A percentile compares a stretch with the other conserved stretches of the same genome.
phyloP scores from a whole-genome alignment of 2,329 filamentous ascomycete species.

The Ceratocystis smalleyi region DNA sequence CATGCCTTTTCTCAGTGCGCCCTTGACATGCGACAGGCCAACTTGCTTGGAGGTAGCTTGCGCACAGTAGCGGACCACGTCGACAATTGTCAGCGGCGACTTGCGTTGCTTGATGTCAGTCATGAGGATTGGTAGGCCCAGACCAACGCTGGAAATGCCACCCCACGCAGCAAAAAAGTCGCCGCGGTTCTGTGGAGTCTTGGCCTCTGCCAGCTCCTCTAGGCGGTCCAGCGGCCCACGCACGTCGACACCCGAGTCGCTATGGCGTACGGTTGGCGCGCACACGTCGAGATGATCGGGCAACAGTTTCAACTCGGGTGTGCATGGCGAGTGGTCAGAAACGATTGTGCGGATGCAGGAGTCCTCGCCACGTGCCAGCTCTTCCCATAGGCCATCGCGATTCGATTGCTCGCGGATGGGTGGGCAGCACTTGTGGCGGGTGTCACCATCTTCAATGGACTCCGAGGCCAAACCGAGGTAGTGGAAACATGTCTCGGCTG shows the following conservation, averaged over 20 bases:
- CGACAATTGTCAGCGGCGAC: conserved; percentile 40
- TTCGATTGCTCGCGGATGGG: conserved; percentile 72
- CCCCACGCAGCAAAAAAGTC: conserved; percentile 97
- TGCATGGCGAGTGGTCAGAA: conserved; percentile 91
- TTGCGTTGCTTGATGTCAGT: conserved; percentile 44
- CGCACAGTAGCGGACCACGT: conserved; percentile 75
- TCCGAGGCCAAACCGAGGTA: conserved; percentile 78
- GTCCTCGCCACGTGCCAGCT: conserved; percentile 47
- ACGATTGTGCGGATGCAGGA: conserved; percentile 85
- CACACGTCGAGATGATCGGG: conserved; percentile 37
- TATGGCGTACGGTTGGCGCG: conserved; percentile 29
- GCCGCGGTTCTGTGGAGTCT: conserved; percentile 30
- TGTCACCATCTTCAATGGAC: conserved; percentile 69
- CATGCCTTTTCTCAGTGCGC: conserved; percentile 62
- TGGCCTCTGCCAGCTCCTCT: conserved; percentile 20
- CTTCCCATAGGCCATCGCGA: conserved; percentile 74
- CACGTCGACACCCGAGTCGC: conserved; percentile 40
- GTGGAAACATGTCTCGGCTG: conserved; percentile 90
- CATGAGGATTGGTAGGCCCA: conserved; percentile 83
- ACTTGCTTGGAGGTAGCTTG: conserved; percentile 79
- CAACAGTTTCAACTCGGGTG: conserved; percentile 80
- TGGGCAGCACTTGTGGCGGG: conserved; percentile 86
- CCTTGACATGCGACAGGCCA: conserved; percentile 66
- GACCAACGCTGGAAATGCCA: conserved; percentile 82
- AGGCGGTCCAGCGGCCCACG: conserved; percentile 25